Evolutionary conservation across 352 stramenopile species (phyloP), one percentile per base, ranked within the genome.

Genomic region (Globisporangium paroecandrum): DNA sequence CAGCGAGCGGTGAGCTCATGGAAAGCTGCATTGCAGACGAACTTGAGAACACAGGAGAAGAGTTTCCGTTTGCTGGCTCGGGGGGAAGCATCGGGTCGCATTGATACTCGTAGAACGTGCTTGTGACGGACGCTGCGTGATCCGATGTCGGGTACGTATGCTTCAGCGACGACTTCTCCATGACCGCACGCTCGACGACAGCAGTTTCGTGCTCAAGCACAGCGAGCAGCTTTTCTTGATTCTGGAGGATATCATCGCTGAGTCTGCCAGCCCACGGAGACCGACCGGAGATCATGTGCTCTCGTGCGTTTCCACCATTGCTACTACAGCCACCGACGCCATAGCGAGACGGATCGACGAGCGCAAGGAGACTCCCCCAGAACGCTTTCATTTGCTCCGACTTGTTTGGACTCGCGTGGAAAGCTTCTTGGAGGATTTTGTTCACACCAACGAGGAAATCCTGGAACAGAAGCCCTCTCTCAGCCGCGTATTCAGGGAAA

Each of bases 171-270:
- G 82, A 69, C 59, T 93, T 90, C 58, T 91, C 85, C 81, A 91
- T 87, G n/a, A 93, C 81, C 0, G 85, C 83, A 4, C 83, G 76
- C 54, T 93, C 85, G 22, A 91, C 85, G 12, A 93, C 85, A 20
- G 83, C 85, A 8, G 85, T 93, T 63, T 93, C 85, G 46, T 93
- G 83, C 64, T 93, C 85, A 13, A 93, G 68, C 15, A 93, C 73
- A n/a, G 85, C 81, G 9, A 93, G 74, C 32, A 93, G 58, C 38
- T 93, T 93, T 57, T 93, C 85, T 62, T 91, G 85, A 47, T 93
- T 93, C 71, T 93, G 83, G 13, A 93, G 69, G 60, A 93, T 93
- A 20, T 91, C 85, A n/a, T 93, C 85, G 32, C 78, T 89, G 22
- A 93, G 75, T 32, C 82, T 77, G 32, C 82, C 80, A 38, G 76